phyloP scores from a whole-genome alignment of 148 eudicot genomes.

The Silene uniflora region DNA sequence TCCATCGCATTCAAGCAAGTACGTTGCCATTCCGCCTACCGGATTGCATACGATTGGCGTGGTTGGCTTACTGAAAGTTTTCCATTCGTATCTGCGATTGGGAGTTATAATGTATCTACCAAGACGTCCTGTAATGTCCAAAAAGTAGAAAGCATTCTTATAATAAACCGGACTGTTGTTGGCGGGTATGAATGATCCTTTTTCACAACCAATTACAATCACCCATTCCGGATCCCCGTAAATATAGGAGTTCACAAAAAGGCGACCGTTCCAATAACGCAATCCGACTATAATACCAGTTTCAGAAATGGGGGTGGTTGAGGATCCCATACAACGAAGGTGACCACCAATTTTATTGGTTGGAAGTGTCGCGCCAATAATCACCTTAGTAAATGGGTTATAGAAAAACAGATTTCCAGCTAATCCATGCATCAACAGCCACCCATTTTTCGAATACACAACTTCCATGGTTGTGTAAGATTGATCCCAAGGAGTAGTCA shows the following conservation, averaged over 20 bases:
- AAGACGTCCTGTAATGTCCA: not conserved
- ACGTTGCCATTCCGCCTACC: not conserved
- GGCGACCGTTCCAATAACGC: too few relatives aligned
- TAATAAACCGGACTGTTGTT: not conserved
- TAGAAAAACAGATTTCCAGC: not conserved
- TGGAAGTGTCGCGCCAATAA: not conserved
- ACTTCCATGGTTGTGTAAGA: not conserved
- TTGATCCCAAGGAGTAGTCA: not conserved
- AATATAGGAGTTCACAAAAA: not conserved
- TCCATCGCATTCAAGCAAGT: constrained; percentile 5
- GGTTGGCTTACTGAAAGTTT: not conserved
- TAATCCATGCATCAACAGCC: not conserved
- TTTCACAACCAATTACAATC: too few relatives aligned
- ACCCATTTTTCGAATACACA: not conserved
- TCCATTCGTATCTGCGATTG: not conserved
- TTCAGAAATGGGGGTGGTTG: not conserved
- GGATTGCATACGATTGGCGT: not conserved
- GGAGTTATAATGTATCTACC: not conserved
- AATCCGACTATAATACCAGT: not conserved
- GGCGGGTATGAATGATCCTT: not conserved
- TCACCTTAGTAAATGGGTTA: not conserved
- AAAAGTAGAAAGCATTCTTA: not conserved
- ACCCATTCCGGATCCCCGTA: not conserved
- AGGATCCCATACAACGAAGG: not conserved
- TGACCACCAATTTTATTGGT: not conserved